Evolutionary conservation across 2,329 filamentous ascomycete species (phyloP), one percentile per base, ranked within the genome.

Genomic region (Microdochium paspali): DNA sequence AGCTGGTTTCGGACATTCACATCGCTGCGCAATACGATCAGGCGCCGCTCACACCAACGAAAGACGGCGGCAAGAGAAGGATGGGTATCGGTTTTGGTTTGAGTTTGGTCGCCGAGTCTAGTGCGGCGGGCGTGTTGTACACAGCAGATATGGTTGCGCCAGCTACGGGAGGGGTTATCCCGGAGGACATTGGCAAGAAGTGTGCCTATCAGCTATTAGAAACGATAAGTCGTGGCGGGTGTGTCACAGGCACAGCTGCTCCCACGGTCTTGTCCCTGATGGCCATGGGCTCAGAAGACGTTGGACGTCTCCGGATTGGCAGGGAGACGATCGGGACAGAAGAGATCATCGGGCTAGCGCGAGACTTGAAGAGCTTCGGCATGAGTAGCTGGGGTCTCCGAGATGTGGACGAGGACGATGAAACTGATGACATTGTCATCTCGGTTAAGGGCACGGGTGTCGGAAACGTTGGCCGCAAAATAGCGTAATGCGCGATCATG

Each of bases 251-350:
- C 13, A 76, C 85, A 3, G 86, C 88, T 2, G 82, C 84, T 4
- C 73, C 80, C 3, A 91, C 85, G 0, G 76, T 95, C 53, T 66
- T 98, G 46, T 87, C 84, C 18, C 72, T 98, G 52, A 98, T 98
- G 93, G 89, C 90, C 28, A 97, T 98, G 93, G 93, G 93, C 0
- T 88, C 86, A 1, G 93, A 97, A 63, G 93, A 98, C 65, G 90
- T 98, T 13, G 93, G 93, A 4, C 79, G 93, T 50, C 65, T 98
- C 54, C 80, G 87, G 52, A 63, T 98, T 49, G 89, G 90, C 26
- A 83, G 81, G 57, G 86, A 91, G 44, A 81, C 96, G 1, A 67
- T 97, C 43, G 90, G 82, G 0, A 85, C 83, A 2, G 88, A 95
- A 61, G 84, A 88, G 50, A 73, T 89, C 46, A 77, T 98, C 48